Percentiles rank a stretch among this genome's conserved stretches.
phyloP scores from a whole-genome alignment of 805 yeast genomes.

The Candida tallmaniae region DNA sequence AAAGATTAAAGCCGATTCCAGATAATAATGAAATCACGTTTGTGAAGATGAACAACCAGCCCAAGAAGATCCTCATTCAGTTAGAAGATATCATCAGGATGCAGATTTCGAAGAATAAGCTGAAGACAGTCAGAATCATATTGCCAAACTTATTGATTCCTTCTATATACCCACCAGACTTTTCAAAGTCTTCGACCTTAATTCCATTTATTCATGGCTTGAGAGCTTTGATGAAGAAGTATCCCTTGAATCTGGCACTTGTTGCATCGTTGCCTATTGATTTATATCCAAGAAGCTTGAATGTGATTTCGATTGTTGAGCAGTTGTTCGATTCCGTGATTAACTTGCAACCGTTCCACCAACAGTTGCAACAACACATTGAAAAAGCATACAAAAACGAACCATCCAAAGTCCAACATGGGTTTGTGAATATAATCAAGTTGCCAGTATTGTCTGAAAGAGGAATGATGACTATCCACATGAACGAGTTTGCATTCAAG shows the following conservation, averaged over 20 bases:
- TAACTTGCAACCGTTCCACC: slow-evolving; percentile 77
- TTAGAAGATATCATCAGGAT: slow-evolving; percentile 34
- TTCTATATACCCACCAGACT: slow-evolving; percentile 54
- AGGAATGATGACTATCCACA: slow-evolving; percentile 74
- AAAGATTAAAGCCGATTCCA: slow-evolving; percentile 64
- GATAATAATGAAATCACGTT: slow-evolving; percentile 55
- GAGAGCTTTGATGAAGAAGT: slow-evolving; percentile 47
- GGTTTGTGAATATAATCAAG: slow-evolving; percentile 71
- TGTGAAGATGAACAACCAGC: slow-evolving; percentile 36
- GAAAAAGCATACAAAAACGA: slow-evolving; percentile 68
- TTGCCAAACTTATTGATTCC: slow-evolving; percentile 83
- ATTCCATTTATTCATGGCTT: slow-evolving; percentile 61
- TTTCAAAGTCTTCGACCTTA: slow-evolving; percentile 42
- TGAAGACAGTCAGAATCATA: slow-evolving; percentile 56
- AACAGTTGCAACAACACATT: slow-evolving; percentile 59
- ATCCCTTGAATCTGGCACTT: slow-evolving; percentile 44
- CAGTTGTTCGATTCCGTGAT: slow-evolving; percentile 61
- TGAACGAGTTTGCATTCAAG: slow-evolving; percentile 79
- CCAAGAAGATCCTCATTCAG: slow-evolving; percentile 27
- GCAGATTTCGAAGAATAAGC: slow-evolving; percentile 36
- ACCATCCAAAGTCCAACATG: slow-evolving; percentile 79
- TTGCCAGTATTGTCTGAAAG: slow-evolving; percentile 67
- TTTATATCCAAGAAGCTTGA: slow-evolving; percentile 52
- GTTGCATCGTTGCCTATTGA: slow-evolving; percentile 59
- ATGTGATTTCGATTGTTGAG: slow-evolving; percentile 50